phyloP scores from a whole-genome alignment of 208 protist genomes.

The Trypanosoma vivax region DNA sequence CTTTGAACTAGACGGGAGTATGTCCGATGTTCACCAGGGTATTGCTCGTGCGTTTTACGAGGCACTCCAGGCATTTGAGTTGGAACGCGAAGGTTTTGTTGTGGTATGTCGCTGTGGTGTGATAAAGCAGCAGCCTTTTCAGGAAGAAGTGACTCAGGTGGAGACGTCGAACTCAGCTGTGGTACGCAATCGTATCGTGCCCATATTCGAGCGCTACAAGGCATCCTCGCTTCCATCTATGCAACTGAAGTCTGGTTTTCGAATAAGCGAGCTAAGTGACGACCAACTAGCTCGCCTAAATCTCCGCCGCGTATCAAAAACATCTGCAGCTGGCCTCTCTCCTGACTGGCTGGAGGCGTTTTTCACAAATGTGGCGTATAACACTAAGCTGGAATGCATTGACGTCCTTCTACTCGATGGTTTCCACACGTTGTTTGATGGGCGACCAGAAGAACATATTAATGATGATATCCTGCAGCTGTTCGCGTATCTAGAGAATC shows the following conservation, averaged over 20 bases:
- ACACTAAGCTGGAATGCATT: constrained; percentile 78
- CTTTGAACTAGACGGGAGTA: constrained; percentile 79
- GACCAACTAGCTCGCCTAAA: constrained; percentile 64
- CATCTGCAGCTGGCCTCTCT: constrained; percentile 61
- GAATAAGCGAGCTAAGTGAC: constrained; percentile 68
- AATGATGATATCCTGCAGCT: constrained; percentile 79
- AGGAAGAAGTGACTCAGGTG: constrained; percentile 73
- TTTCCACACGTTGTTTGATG: constrained; percentile 80
- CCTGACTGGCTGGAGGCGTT: constrained; percentile 85
- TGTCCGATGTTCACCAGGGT: constrained; percentile 75
- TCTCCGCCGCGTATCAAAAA: constrained; percentile 56
- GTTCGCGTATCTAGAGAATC: constrained; percentile 78
- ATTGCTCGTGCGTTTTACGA: constrained; percentile 71
- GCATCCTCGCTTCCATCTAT: constrained; percentile 78
- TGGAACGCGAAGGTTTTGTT: constrained; percentile 83
- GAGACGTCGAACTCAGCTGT: constrained; percentile 70
- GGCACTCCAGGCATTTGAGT: constrained; percentile 75
- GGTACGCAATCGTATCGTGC: constrained; percentile 72
- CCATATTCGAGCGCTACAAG: constrained; percentile 83
- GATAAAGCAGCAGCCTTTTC: constrained; percentile 70
- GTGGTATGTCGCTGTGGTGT: constrained; percentile 69
- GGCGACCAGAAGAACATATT: constrained; percentile 53
- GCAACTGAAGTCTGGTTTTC: constrained; percentile 79
- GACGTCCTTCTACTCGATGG: constrained; percentile 76
- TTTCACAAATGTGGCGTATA: constrained; percentile 83